Evolutionary conservation across 306 rosid species (phyloP), one percentile per base, ranked within the genome.

Genomic region (Citrullus amarus): DNA sequence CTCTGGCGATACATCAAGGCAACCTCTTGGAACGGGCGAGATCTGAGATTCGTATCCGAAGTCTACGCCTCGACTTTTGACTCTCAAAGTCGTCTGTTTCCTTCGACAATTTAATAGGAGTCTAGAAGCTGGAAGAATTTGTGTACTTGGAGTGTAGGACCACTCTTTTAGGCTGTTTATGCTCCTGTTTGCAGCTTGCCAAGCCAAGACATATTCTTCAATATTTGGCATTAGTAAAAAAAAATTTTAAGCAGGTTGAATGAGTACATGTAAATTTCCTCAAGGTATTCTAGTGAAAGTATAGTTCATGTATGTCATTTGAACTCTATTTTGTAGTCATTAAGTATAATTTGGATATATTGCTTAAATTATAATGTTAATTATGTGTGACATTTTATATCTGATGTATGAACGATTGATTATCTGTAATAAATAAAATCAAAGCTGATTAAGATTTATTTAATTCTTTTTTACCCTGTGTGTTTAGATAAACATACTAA

Each of bases 1-100:
- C 61, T 84, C 97, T 15, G 94, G 92, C 53, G 90, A 90, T 82
- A 39, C 85, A 50, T 88, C 94, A 41, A 90, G 94, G 88, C 96
- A 88, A 78, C 89, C 98, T 83, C 89, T 95, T 57, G 94, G 94
- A 68, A 90, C 94, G 3, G 94, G 94, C 62, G 81, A 90, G 75
- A 83, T 90, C 76, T 90, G 82, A 90, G 81, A 79, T 50, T 65
- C 41, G 78, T 69, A 72, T 67, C 50, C 54, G 16, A 44, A 69
- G 55, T 18, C 73, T 82, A 65, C 65, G 58, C 71, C 70, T 16
- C 14, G 82, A 55, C 16, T 32, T 75, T 80, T 85, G 53, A 56
- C 22, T 63, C 76, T 62, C 63, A 43, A 46, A 38, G 39, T 58
- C n/a, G 28, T n/a, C 36, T 79, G 18, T 67, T 36, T 13, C 50